Evolutionary conservation across 1,284 basidiomycete genomes (phyloP), one percentile per base, ranked within the genome.

Genomic region (Leccinum solheimii): DNA sequence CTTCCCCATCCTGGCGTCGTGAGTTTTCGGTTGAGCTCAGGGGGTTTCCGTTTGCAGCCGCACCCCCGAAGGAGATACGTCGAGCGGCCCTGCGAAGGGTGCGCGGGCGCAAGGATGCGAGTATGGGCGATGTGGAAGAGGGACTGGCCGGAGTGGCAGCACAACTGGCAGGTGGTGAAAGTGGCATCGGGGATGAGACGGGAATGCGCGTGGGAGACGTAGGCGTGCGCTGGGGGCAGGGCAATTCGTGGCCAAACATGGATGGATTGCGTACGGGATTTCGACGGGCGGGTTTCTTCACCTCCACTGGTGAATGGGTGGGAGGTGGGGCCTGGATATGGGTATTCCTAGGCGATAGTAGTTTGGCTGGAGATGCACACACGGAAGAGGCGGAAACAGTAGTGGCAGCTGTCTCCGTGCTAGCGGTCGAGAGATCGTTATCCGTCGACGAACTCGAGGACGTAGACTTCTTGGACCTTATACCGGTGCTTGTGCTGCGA

Each of bases 241-340:
- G 75, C 10, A 76, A 60, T 56, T 74, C 72, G 13, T 66, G 64
- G 36, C 75, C 75, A 64, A 74, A 74, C 73, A 74, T 76, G 3
- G 70, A 75, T 43, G 72, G 67, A 50, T 74, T 76, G 19, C 72
- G 72, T 6, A 52, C 43, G n/a, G 54, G 67, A 60, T 72, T 76
- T 67, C 75, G 71, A 64, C 66, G 72, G 64, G 65, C 68, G 69
- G 73, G 14, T 72, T 67, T 74, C 62, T 69, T 73, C 56, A 52
- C 59, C 52, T 62, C 64, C 43, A 48, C 57, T 32, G 48, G 56
- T 49, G 56, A 57, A 10, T 56, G 68, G 6, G 56, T 38, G 54
- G 63, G 59, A 62, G 70, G 63, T 43, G 67, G 70, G 49, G 62
- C 62, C 57, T 71, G 68, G 45, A 60, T 27, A 34, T 23, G 53